Percentiles rank a stretch among this genome's conserved stretches.
phyloP scores from a whole-genome alignment of 1,139 yeast genomes.

The Diutina ranongensis region DNA sequence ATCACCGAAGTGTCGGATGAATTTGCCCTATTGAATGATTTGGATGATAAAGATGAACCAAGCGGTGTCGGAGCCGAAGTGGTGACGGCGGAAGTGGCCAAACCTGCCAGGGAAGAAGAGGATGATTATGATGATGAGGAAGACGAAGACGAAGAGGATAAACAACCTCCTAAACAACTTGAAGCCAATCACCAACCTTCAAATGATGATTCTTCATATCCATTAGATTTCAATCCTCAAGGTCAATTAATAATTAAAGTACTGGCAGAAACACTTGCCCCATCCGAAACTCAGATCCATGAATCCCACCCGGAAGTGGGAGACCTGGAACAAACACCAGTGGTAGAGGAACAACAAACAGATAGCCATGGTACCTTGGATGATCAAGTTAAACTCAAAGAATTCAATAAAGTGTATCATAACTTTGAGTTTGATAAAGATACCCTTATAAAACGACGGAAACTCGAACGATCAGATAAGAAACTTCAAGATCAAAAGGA shows the following conservation, averaged over 20 bases:
- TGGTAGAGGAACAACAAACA: neutral
- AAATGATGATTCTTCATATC: too few species aligned
- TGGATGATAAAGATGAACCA: conserved; percentile 14
- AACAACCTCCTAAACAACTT: conserved; percentile 10
- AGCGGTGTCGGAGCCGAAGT: neutral
- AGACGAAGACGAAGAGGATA: conserved; percentile 8
- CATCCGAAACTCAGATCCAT: neutral
- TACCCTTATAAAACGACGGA: conserved; percentile 63
- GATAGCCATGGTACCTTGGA: conserved; percentile 13
- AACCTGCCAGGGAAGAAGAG: conserved; percentile 12
- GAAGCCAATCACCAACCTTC: conserved; percentile 28
- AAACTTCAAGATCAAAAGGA: conserved; percentile 37
- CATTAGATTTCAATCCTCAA: conserved; percentile 16
- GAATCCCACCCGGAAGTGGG: conserved; percentile 5
- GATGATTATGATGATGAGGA: conserved; percentile 15
- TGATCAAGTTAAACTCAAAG: conserved; percentile 28
- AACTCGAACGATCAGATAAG: conserved; percentile 70
- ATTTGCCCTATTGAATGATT: conserved; percentile 25
- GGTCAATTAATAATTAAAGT: conserved; percentile 22
- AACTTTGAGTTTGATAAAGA: conserved; percentile 77
- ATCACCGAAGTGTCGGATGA: conserved; percentile 28
- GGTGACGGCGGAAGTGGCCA: conserved; percentile 12
- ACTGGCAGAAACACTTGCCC: conserved; percentile 17
- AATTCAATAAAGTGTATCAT: conserved; percentile 58
- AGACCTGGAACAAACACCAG: neutral